Conservation (phyloP, 2,329 filamentous ascomycete species). For the Fusarium oxysporum region DNA sequence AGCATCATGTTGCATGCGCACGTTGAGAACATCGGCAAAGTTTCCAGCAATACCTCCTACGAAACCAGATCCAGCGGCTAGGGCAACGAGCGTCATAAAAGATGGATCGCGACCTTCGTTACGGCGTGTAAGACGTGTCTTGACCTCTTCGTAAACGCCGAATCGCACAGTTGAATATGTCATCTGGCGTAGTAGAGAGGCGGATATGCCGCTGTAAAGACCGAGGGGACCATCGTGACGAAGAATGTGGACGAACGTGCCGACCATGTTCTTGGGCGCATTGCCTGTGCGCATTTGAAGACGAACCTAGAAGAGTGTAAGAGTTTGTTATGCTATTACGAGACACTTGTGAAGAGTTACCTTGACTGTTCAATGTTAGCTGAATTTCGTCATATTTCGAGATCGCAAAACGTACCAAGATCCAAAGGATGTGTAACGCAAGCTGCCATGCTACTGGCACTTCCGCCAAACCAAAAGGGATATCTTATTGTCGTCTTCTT, state of each 20-base stretch:
- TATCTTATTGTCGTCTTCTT: conserved; percentile 65
- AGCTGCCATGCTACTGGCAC: conserved; percentile 90
- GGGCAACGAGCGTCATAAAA: conserved; percentile 81
- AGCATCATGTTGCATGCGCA: conserved; percentile 96
- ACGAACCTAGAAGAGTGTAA: conserved; percentile 71
- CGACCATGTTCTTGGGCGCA: conserved; percentile 82
- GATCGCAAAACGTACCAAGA: conserved; percentile 71
- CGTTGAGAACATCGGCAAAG: conserved; percentile 95
- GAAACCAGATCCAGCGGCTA: conserved; percentile 87
- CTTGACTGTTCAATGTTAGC: conserved; percentile 62
- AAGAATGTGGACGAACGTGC: conserved; percentile 86
- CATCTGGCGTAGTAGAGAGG: conserved; percentile 90
- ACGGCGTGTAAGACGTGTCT: conserved; percentile 69
- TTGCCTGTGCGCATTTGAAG: conserved; percentile 85
- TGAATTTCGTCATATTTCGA: conserved; percentile 23
- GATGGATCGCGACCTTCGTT: conserved; percentile 65
- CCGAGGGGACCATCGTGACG: conserved; percentile 80
- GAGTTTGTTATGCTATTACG: not conserved
- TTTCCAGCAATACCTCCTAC: conserved; percentile 91
- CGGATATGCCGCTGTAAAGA: conserved; percentile 91
- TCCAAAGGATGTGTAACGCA: conserved; percentile 94
- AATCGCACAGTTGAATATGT: conserved; percentile 98
- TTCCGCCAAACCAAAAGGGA: conserved; percentile 97
- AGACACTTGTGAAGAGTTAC: conserved; percentile 18
- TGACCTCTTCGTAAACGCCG: conserved; percentile 95